phyloP scores from a whole-genome alignment of 2,329 filamentous ascomycete species.

The Eutypella sp. region DNA sequence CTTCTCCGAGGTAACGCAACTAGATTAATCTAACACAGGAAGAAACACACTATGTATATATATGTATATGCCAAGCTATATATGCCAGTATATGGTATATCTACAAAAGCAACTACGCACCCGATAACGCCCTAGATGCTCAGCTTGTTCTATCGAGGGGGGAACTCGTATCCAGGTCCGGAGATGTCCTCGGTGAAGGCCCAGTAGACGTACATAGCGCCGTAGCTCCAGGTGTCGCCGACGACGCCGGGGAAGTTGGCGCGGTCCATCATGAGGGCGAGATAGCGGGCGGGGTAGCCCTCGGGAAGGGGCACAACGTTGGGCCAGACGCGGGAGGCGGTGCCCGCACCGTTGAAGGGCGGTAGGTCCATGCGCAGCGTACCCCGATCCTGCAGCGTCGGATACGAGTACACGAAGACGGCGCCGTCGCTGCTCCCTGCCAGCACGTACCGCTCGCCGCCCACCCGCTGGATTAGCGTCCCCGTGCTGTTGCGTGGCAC shows the following conservation, averaged over 20 bases:
- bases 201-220: constrained; percentile 1
- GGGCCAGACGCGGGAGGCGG: constrained; percentile 1
- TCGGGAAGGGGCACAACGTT: constrained; percentile 1
- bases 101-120: not conserved
- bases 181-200: constrained; percentile 1
- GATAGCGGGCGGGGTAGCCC: constrained; percentile 1
- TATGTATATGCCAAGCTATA: too few species aligned
- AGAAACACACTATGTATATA: too few species aligned
- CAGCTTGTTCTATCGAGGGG: not conserved
- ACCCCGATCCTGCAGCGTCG: not conserved
- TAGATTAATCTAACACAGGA: too few species aligned
- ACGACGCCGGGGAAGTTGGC: constrained; percentile 1
- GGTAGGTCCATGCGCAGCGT: constrained; percentile 1
- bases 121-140: not conserved
- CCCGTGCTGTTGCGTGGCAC: constrained; percentile 2
- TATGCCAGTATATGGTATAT: not conserved
- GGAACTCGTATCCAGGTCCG: not conserved
- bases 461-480: constrained; percentile 1
- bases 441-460: not conserved
- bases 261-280: constrained; percentile 3
- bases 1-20: too few species aligned
- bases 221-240: constrained; percentile 3
- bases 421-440: constrained; percentile 1
- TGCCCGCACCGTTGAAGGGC: not conserved
- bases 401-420: constrained; percentile 1